phyloP scores from a whole-genome alignment of 257 asterid species.

The Penstemon davidsonii region DNA sequence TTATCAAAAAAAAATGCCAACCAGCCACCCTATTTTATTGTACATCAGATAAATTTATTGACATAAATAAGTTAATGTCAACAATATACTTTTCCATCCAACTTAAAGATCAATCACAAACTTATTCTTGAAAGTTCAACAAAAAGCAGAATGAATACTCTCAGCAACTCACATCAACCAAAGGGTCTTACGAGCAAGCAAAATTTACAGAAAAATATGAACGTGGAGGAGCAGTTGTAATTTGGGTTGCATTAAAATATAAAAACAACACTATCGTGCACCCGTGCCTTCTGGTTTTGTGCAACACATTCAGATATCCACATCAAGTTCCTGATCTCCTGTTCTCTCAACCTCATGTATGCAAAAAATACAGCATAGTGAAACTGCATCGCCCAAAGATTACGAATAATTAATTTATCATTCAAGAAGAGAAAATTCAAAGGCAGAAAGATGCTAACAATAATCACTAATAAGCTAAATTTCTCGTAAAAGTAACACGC shows the following conservation, averaged over 20 bases:
- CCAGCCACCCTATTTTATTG: too few species aligned
- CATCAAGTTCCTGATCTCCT: constrained; percentile 95
- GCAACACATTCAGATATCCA: constrained; percentile 99
- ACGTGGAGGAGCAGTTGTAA: not conserved
- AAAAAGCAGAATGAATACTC: constrained; percentile 23
- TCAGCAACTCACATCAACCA: constrained; percentile 28
- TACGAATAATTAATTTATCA: not conserved
- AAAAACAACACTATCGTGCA: constrained; percentile 89
- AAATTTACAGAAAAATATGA: constrained; percentile 30
- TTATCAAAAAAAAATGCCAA: too few species aligned
- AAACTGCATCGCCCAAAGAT: constrained; percentile 56
- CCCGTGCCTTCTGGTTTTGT: constrained; percentile 91
- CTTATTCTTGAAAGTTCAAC: constrained; percentile 33
- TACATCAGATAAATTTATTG: not conserved
- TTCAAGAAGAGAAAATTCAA: not conserved
- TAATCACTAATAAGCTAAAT: not conserved
- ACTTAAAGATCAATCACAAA: constrained; percentile 13
- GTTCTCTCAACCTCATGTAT: constrained; percentile 89
- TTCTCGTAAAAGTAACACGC: constrained; percentile 24
- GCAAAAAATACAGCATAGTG: constrained; percentile 88
- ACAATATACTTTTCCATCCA: not conserved
- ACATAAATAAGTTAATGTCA: not conserved
- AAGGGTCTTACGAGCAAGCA: constrained; percentile 25
- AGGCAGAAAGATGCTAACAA: not conserved
- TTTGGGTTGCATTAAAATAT: constrained; percentile 47